phyloP scores from a whole-genome alignment of 805 yeast species.

The Millerago galiae region DNA sequence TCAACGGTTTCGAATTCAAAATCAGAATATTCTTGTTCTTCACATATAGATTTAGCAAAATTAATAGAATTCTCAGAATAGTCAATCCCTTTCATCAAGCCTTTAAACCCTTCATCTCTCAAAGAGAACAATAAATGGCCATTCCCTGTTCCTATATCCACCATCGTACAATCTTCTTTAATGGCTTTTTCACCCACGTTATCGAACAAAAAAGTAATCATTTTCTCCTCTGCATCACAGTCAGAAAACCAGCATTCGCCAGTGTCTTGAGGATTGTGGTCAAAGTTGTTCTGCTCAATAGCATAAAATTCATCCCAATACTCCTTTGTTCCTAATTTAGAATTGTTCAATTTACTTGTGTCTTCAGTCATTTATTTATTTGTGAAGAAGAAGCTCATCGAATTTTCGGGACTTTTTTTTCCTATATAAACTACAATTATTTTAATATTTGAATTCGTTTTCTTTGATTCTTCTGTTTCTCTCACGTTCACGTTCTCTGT shows the following conservation, averaged over 20 bases:
- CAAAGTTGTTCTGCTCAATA: slow-evolving; percentile 64
- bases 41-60: slow-evolving; percentile 61
- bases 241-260: slow-evolving; percentile 98
- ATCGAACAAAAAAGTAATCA: slow-evolving; percentile 64
- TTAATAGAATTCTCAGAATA: slow-evolving; percentile 76
- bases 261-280: slow-evolving; percentile 69
- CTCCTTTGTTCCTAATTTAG: slow-evolving; percentile 79
- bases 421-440: background rate
- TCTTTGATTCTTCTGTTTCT: slow-evolving; percentile 8
- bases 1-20: slow-evolving; percentile 62
- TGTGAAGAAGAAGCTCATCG: no score
- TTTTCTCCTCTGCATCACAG: slow-evolving; percentile 82
- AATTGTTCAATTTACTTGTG: slow-evolving; percentile 52
- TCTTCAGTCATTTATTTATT: slow-evolving; percentile 32
- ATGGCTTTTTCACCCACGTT: slow-evolving; percentile 34
- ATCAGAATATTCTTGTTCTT: slow-evolving; percentile 29
- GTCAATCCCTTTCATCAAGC: slow-evolving; percentile 69
- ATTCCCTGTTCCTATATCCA: slow-evolving; percentile 95
- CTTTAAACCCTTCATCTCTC: slow-evolving; percentile 54
- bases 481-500: slow-evolving; percentile 17
- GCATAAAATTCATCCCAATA: slow-evolving; percentile 91
- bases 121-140: slow-evolving; percentile 81
- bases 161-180: slow-evolving; percentile 33
- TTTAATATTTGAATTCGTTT: no score
- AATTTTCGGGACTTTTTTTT: background rate